These are phyloP conservation scores for Epichloe coenophiala DNA, from an alignment of 2,329 filamentous ascomycete species.

Conservation along the genomic window DNA sequence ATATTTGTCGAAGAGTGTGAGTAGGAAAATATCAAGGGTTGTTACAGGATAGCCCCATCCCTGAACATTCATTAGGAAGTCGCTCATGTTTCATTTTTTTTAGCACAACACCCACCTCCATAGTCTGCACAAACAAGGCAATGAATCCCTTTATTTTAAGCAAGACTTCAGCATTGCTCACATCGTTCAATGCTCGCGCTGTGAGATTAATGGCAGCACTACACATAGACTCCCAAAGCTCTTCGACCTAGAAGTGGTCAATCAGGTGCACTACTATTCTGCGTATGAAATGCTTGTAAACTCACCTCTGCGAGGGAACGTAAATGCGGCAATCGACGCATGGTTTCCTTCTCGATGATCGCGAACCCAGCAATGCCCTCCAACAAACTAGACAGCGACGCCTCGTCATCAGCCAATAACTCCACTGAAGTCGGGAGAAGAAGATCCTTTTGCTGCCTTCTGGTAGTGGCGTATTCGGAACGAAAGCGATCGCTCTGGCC, in stretches of 20 bases:
- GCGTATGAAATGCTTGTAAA: background rate
- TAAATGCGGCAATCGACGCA: constrained; percentile 73
- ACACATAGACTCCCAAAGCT: constrained; percentile 97
- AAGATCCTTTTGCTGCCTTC: constrained; percentile 82
- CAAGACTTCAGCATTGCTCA: constrained; percentile 80
- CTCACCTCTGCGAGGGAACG: constrained; percentile 72
- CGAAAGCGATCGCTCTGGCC: constrained; percentile 87
- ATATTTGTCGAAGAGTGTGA: constrained; percentile 90
- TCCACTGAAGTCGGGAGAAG: constrained; percentile 65
- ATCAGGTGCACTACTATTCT: background rate
- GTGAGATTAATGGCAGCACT: constrained; percentile 74
- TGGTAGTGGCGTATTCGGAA: constrained; percentile 80
- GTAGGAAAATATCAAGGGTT: constrained; percentile 67
- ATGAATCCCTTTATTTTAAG: constrained; percentile 92
- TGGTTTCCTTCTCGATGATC: constrained; percentile 89
- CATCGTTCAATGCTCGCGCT: constrained; percentile 58
- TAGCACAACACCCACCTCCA: constrained; percentile 55
- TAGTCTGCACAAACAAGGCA: constrained; percentile 91
- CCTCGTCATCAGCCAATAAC: constrained; percentile 69
- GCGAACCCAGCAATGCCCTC: constrained; percentile 94
- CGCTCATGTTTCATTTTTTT: constrained; percentile 46
- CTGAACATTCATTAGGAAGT: constrained; percentile 68
- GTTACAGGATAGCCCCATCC: constrained; percentile 82
- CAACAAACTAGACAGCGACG: constrained; percentile 74
- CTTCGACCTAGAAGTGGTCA: constrained; percentile 57